Base-by-base conservation (phyloP, 2,329 filamentous ascomycete species). In the Fusarium camptoceras region DNA sequence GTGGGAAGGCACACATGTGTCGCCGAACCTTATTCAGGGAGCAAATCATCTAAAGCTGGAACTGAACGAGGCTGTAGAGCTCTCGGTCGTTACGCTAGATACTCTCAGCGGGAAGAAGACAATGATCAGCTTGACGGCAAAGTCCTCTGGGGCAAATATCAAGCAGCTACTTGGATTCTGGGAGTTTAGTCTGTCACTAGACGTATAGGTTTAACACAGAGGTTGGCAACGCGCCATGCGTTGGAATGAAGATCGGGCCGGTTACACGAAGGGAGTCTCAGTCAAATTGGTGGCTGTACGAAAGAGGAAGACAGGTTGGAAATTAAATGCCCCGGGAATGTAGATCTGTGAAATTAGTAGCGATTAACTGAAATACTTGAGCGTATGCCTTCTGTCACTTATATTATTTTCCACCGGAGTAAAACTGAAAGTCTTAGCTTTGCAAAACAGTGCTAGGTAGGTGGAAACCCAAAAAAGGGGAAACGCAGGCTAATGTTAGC, bases 121-220 rank as follows among this genome's bases (percentile, higher is more conserved):
- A 0, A 60, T 60, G 31, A 49, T 60, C 27, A 49, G 27, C 15
- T 12, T 60, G 15, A 60, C 42, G 10, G n/a, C 31, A 0, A 48
- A 39, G 42, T 59, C 42, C 15, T 14, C 16, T 5, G 34, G 27
- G 2, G 12, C 16, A 2, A 3, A 49, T 22, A 5, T 59, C 2
- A 18, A 59, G 16, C 57, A 49, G 24, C 3, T 60, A 14, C 6
- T 60, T 18, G 54, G 54, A 11, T 59, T 60, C 16, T 60, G 31
- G 57, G 57, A 60, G n/a, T 49, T 49, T 4, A 5, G 14, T 6
- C 11, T 42, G 3, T 9, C 31, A 0, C 9, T 20, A 1, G 8
- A 16, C 1, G 14, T 25, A 14, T 30, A 30, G 14, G 2, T 5
- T 16, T 7, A 10, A 2, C 7, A 15, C n/a, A 2, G 8, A 5